Conservation (phyloP, 2,329 filamentous ascomycete genomes). For the Cytospora leucostoma region DNA sequence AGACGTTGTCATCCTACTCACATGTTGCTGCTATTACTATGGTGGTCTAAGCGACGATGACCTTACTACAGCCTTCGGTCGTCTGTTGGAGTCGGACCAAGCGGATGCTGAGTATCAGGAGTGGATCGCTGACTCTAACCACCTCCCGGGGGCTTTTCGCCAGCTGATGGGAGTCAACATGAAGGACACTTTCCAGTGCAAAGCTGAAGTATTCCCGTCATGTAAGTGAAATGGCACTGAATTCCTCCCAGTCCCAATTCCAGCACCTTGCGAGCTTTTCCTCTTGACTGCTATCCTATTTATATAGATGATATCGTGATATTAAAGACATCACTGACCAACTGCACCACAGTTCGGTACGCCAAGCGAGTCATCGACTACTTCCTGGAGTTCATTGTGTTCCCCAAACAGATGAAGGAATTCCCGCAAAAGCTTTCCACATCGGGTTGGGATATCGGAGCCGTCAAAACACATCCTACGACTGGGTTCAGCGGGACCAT, state of each 20-base stretch:
- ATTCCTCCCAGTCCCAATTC: not conserved
- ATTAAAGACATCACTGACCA: not conserved
- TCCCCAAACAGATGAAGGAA: conserved; percentile 62
- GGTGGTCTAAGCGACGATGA: conserved; percentile 54
- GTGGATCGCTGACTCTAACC: conserved; percentile 46
- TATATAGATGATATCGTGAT: not conserved
- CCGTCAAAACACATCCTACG: conserved; percentile 47
- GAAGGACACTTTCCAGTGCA: conserved; percentile 53
- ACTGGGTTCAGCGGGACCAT: conserved; percentile 73
- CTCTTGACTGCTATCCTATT: not conserved
- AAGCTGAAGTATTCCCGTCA: conserved; percentile 51
- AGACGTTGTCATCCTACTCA: conserved; percentile 58
- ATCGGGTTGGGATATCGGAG: conserved; percentile 68
- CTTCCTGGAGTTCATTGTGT: conserved; percentile 60
- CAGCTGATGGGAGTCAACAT: conserved; percentile 58
- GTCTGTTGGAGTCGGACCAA: conserved; percentile 54
- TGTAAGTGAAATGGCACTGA: not conserved
- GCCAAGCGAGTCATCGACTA: conserved; percentile 62
- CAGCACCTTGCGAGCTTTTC: not conserved
- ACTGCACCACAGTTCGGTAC: conserved; percentile 35
- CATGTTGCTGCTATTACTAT: conserved; percentile 58
- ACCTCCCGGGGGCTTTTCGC: conserved; percentile 41
- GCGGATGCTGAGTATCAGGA: conserved; percentile 50
- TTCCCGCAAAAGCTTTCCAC: conserved; percentile 64
- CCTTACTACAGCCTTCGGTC: conserved; percentile 48